Conservation (phyloP, 371 early-diverging fungal species). For the Mucor racemosus region DNA sequence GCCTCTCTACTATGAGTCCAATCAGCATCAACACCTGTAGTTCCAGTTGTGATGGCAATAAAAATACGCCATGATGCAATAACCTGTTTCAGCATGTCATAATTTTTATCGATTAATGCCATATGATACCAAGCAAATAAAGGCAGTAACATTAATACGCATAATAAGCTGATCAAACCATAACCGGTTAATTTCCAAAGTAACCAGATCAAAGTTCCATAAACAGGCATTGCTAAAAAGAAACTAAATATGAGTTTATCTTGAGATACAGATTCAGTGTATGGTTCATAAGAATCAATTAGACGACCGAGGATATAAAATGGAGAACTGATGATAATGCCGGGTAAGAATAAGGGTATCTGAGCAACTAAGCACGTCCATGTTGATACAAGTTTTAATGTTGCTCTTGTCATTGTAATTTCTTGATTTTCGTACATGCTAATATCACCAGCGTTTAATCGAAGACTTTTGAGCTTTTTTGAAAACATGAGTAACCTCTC, state of each 20-base stretch:
- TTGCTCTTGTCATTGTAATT: conserved; percentile 41
- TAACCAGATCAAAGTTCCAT: conserved; percentile 36
- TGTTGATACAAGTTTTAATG: conserved; percentile 40
- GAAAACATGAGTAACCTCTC: conserved; percentile 40
- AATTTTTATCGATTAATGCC: conserved; percentile 53
- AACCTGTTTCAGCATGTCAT: conserved; percentile 50
- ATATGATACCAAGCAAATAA: conserved; percentile 57
- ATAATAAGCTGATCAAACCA: conserved; percentile 32
- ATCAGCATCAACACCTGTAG: conserved; percentile 24
- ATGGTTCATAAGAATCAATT: conserved; percentile 51
- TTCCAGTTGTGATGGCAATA: conserved; percentile 41
- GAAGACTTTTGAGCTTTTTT: conserved; percentile 39
- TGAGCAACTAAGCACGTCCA: conserved; percentile 45
- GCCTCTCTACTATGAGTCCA: conserved; percentile 33
- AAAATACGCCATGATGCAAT: conserved; percentile 56
- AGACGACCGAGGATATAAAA: conserved; percentile 52
- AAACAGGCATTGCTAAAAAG: conserved; percentile 42
- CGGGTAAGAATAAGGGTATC: conserved; percentile 62
- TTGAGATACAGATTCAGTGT: conserved; percentile 60
- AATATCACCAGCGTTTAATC: conserved; percentile 51
- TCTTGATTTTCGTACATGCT: conserved; percentile 49
- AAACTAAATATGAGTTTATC: conserved; percentile 52
- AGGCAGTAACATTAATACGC: conserved; percentile 41
- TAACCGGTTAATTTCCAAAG: conserved; percentile 42
- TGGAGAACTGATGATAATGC: conserved; percentile 58